Conservation (phyloP, 1,284 basidiomycete species). For the Trichosporon sp. region DNA sequence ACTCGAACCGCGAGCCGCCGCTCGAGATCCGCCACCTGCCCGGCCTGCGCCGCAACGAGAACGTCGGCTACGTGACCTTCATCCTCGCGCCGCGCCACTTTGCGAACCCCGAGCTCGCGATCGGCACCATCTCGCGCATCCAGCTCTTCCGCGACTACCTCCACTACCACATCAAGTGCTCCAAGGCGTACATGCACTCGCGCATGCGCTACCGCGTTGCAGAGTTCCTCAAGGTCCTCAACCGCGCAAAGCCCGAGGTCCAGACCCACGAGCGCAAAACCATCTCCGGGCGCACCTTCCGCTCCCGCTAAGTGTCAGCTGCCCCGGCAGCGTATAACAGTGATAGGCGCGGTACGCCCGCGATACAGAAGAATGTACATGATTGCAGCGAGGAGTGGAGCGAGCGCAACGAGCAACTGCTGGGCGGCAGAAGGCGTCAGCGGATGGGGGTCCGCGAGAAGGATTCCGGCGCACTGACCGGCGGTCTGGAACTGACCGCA, state of each 20-base stretch:
- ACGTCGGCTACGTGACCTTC: constrained; percentile 97
- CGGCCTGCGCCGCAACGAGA: constrained; percentile 76
- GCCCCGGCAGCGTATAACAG: background rate
- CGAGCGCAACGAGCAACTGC: no score
- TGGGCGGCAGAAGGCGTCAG: no score
- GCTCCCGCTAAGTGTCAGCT: constrained; percentile 28
- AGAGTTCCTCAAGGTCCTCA: constrained; percentile 96
- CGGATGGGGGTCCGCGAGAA: no score
- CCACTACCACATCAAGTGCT: constrained; percentile 98
- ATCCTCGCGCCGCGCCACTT: constrained; percentile 96
- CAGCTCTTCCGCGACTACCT: constrained; percentile 97
- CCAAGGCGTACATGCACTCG: constrained; percentile 99
- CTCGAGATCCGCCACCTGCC: constrained; percentile 86
- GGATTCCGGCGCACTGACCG: background rate
- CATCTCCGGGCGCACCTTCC: constrained; percentile 56
- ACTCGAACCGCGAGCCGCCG: constrained; percentile 90
- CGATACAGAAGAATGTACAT: background rate
- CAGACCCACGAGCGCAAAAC: constrained; percentile 75
- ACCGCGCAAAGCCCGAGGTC: constrained; percentile 93
- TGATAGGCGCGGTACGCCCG: background rate
- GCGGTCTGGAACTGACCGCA: no score
- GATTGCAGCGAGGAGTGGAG: background rate
- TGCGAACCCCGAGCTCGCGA: constrained; percentile 64
- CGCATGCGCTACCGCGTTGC: constrained; percentile 91
- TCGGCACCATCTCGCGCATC: constrained; percentile 88